phyloP scores from a whole-genome alignment of 2,329 filamentous ascomycete species.

The Malbranchea zuffiana region DNA sequence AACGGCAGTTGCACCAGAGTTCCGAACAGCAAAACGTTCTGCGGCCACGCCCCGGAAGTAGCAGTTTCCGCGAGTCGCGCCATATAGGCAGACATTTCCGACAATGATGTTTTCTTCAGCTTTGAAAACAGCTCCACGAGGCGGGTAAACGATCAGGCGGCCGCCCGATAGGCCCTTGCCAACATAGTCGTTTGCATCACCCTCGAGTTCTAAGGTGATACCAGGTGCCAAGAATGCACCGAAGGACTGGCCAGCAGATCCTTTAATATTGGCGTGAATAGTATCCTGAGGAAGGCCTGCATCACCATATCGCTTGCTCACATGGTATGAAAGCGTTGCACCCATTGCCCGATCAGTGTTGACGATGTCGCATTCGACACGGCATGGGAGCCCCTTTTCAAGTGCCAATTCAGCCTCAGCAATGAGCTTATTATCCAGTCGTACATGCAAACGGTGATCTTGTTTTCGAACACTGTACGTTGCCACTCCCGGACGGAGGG shows the following conservation, averaged over 20 bases:
- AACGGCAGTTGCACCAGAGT: slow-evolving; percentile 91
- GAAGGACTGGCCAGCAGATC: slow-evolving; percentile 92
- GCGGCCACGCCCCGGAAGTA: slow-evolving; percentile 97
- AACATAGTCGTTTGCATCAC: slow-evolving; percentile 93
- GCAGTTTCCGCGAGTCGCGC: slow-evolving; percentile 78
- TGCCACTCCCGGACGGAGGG: slow-evolving; percentile 82
- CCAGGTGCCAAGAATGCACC: slow-evolving; percentile 88
- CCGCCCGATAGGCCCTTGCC: slow-evolving; percentile 92
- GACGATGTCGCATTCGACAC: slow-evolving; percentile 91
- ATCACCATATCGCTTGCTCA: slow-evolving; percentile 85
- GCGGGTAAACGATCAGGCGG: slow-evolving; percentile 85
- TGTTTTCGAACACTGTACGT: slow-evolving; percentile 98
- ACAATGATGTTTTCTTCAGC: slow-evolving; percentile 92
- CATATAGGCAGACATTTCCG: slow-evolving; percentile 90
- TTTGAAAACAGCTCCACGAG: slow-evolving; percentile 81
- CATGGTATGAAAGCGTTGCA: slow-evolving; percentile 88
- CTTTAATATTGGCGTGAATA: slow-evolving; percentile 91
- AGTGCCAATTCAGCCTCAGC: slow-evolving; percentile 88
- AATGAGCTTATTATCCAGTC: slow-evolving; percentile 93
- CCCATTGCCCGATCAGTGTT: slow-evolving; percentile 93
- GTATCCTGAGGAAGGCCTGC: slow-evolving; percentile 82
- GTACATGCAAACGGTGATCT: slow-evolving; percentile 84
- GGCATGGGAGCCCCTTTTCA: slow-evolving; percentile 83
- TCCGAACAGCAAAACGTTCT: slow-evolving; percentile 91
- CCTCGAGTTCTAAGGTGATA: slow-evolving; percentile 88